These are phyloP conservation scores for Boletus subcaerulescens DNA, from an alignment of 768 basidiomycete genomes.

Conservation along the genomic window DNA sequence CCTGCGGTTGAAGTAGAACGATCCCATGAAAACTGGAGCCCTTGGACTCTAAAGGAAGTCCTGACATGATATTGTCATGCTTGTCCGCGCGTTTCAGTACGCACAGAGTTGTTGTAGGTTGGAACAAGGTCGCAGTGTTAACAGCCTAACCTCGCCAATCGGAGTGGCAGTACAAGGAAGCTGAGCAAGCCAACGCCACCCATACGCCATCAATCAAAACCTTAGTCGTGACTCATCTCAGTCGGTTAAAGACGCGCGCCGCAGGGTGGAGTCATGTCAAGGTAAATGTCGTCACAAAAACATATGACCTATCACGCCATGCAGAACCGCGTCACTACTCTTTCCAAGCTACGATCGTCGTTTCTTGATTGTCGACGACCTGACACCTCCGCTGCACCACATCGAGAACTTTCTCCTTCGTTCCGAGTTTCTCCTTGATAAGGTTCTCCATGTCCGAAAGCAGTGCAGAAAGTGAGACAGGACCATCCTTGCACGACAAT, in stretches of 20 bases:
- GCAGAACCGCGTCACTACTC: constrained; percentile 15
- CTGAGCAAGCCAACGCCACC: constrained; percentile 25
- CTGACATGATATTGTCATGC: constrained; percentile 2
- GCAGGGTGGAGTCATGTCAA: background rate
- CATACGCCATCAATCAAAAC: constrained; percentile 22
- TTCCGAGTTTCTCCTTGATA: constrained; percentile 47
- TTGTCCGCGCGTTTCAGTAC: constrained; percentile 12
- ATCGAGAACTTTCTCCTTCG: constrained; percentile 74
- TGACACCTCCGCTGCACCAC: constrained; percentile 69
- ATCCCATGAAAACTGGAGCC: background rate
- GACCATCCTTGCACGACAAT: constrained; percentile 40
- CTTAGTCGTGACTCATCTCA: constrained; percentile 1
- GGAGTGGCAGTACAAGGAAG: constrained; percentile 23
- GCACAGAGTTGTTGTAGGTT: constrained; percentile 12
- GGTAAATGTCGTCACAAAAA: background rate
- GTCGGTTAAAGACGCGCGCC: background rate
- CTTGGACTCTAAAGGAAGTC: background rate
- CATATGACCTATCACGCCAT: background rate
- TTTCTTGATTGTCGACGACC: constrained; percentile 49
- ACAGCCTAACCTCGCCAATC: constrained; percentile 20
- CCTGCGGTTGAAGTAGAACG: background rate
- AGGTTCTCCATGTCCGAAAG: constrained; percentile 24
- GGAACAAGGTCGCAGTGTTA: constrained; percentile 27
- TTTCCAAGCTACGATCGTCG: constrained; percentile 21
- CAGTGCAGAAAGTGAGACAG: constrained; percentile 19